Evolutionary conservation across 2,329 filamentous ascomycete genomes (phyloP).

Genomic region (Pseudonectria buxi): DNA sequence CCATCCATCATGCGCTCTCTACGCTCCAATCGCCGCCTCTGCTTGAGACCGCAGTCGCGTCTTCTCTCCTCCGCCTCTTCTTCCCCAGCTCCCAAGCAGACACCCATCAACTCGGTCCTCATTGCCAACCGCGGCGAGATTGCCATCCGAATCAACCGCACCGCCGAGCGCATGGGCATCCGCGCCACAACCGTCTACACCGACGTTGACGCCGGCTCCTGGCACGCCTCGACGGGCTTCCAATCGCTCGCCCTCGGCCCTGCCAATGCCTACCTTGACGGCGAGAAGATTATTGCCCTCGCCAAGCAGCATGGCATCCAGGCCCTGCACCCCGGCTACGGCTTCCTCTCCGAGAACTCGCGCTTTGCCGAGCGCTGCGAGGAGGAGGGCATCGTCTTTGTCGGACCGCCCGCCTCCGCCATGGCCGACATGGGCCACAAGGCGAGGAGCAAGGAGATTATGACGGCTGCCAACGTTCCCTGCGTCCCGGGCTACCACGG

Average conservation of each 20-base stretch:
- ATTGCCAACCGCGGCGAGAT: conserved; percentile 98
- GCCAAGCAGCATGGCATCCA: conserved; percentile 82
- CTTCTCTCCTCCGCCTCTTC: conserved; percentile 28
- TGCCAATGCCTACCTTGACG: conserved; percentile 84
- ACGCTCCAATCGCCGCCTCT: conserved; percentile 43
- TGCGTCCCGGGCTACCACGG: conserved; percentile 97
- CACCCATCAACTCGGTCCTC: conserved; percentile 68
- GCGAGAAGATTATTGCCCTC: conserved; percentile 82
- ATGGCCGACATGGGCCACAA: conserved; percentile 92
- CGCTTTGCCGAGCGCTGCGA: conserved; percentile 82
- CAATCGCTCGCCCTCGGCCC: conserved; percentile 79
- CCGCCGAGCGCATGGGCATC: conserved; percentile 82
- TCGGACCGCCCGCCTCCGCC: conserved; percentile 78
- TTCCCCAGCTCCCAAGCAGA: conserved; percentile 28
- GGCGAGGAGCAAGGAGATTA: conserved; percentile 89
- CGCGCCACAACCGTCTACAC: conserved; percentile 93
- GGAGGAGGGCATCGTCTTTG: conserved; percentile 86
- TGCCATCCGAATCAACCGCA: conserved; percentile 84
- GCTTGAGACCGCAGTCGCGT: conserved; percentile 38
- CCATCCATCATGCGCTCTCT: conserved; percentile 46
- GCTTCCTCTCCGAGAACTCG: conserved; percentile 91
- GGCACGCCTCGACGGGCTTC: conserved; percentile 81
- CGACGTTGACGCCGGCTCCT: conserved; percentile 77
- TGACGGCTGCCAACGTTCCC: conserved; percentile 89
- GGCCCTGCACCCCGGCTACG: conserved; percentile 93